Base-by-base conservation (phyloP, 129 eudicot species). In the Erigeron canadensis region DNA sequence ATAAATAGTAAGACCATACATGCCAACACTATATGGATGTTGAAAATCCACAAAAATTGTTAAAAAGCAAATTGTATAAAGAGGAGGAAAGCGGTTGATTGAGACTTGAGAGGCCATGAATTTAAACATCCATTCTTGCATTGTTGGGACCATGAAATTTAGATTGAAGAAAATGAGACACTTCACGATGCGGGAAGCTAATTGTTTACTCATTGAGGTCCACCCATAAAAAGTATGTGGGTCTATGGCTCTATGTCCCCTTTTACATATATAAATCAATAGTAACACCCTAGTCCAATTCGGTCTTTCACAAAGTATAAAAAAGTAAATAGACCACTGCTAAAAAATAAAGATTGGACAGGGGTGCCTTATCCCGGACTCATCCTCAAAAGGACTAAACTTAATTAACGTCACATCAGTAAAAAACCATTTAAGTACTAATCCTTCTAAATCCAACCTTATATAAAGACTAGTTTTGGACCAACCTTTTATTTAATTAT, bases 151-250 rank as follows among this genome's bases (percentile, higher is more conserved):
- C 47, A 42, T 5, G 28, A 68, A 68, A 38, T 59, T 47, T 59
- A 43, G 55, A 47, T 28, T 5, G 34, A 17, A 5, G 59, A 69
- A 44, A 59, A 76, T 48, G 69, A 68, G 80, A 76, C 70, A 68
- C 42, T 68, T 60, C 50, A 68, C 64, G 15, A 37, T 59, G 12
- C 56, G 46, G 45, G 54, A 75, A 23, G 60, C 41, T 54, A 42
- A 48, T 76, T 68, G 46, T 76, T 75, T 67, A 66, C 59, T 42
- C n/a, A 66, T 42, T 67, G 51, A 67, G 74, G 53, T 58, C 53
- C 67, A 67, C 17, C 37, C 62, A 11, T 67, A 67, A 50, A 28
- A 62, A 15, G 34, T 11, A 45, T 58, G 80, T 57, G 69, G 80
- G 80, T 67, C 74, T 75, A 57, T 56, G 34, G n/a, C n/a, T 38